Evolutionary conservation across 257 asterid genomes (phyloP).

Genomic region (Lavandula angustifolia): DNA sequence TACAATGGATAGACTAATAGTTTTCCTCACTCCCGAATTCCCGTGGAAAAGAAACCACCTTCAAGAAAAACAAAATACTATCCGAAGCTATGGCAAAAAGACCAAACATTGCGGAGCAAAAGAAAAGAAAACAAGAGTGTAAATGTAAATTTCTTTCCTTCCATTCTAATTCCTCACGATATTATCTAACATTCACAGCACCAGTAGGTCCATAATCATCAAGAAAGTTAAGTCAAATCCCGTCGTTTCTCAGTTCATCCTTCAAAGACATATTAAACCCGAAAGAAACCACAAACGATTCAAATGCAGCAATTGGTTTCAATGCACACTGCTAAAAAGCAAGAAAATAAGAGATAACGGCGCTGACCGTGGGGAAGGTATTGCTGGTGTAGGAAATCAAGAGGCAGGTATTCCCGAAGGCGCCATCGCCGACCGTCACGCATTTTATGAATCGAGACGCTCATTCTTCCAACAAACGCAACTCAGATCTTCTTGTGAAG

Average conservation of each 20-base stretch:
- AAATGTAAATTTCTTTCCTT: too few species aligned
- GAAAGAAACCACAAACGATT: conserved; percentile 4
- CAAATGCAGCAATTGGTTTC: neutral
- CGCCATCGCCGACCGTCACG: conserved; percentile 72
- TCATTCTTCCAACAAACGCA: conserved; percentile 43
- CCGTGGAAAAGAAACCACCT: too few species aligned
- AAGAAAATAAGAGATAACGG: neutral
- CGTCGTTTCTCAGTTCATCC: neutral
- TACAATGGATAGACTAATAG: too few species aligned
- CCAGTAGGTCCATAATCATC: conserved; percentile 23
- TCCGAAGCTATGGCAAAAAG: too few species aligned
- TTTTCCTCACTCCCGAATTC: too few species aligned
- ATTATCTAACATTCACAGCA: conserved; percentile 14
- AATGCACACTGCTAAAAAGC: neutral
- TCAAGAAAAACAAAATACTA: too few species aligned
- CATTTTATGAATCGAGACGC: conserved; percentile 73
- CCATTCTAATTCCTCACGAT: too few species aligned
- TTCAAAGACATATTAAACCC: neutral
- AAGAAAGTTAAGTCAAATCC: neutral
- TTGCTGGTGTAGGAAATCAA: conserved; percentile 72
- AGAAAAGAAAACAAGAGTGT: too few species aligned
- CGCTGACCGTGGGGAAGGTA: conserved; percentile 78
- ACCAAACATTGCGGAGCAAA: too few species aligned
- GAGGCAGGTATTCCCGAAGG: conserved; percentile 67
- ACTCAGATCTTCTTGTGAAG: conserved; percentile 55